Percentiles rank a stretch among this genome's conserved stretches.
phyloP scores from a whole-genome alignment of 352 stramenopile species.

The Thalassiosira mediterranea region DNA sequence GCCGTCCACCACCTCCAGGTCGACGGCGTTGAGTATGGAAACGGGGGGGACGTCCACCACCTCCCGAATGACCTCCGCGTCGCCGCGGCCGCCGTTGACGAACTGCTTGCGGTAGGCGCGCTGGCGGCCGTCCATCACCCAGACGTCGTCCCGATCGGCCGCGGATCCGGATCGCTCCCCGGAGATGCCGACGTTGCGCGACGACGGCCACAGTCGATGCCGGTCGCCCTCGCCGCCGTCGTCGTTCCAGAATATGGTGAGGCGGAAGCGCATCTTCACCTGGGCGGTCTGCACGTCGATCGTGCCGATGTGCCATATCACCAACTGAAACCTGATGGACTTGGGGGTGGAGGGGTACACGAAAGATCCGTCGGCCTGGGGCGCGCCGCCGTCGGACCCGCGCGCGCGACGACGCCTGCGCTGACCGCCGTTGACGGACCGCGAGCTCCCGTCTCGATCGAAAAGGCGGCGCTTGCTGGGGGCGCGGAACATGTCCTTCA shows the following conservation, averaged over 20 bases:
- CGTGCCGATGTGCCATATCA: conserved; percentile 47
- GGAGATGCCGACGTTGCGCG: background rate
- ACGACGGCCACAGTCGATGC: background rate
- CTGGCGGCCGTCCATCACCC: conserved; percentile 44
- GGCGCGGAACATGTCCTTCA: background rate
- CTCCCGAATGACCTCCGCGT: conserved; percentile 10
- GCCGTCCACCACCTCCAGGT: conserved; percentile 8
- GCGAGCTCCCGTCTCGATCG: too few relatives aligned
- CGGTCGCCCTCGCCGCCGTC: too few relatives aligned
- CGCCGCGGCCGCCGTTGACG: background rate
- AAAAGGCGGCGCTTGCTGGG: too few relatives aligned
- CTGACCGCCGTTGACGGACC: too few relatives aligned
- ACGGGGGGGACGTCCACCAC: conserved; percentile 30
- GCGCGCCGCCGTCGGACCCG: background rate
- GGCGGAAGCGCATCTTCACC: conserved; percentile 46
- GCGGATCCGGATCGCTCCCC: background rate
- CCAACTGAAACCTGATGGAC: conserved; percentile 43
- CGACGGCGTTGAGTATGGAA: conserved; percentile 26
- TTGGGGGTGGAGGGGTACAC: background rate
- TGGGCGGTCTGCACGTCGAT: conserved; percentile 27
- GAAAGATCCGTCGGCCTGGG: background rate
- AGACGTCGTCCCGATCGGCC: conserved; percentile 5
- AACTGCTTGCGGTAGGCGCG: conserved; percentile 12
- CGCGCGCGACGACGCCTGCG: background rate
- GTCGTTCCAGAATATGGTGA: conserved; percentile 51